Evolutionary conservation across 305 asterid species (phyloP).

Genomic region (Fraxinus albicans): DNA sequence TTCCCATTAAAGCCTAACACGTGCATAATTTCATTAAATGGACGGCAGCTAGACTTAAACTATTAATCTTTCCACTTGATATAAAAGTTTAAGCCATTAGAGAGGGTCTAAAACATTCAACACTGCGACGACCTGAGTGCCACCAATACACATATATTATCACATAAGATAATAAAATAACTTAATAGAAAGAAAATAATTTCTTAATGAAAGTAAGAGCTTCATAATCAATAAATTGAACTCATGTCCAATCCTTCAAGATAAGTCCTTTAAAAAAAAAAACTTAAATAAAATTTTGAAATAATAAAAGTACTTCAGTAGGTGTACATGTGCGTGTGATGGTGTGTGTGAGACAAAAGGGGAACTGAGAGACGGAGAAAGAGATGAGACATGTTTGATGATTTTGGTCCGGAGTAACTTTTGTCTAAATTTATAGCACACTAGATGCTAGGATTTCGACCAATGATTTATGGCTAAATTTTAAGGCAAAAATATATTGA

Average conservation of each 20-base stretch:
- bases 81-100: not conserved
- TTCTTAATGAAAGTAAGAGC: not conserved
- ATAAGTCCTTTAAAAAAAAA: not conserved
- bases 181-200: not conserved
- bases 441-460: too few species aligned
- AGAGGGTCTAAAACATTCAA: not conserved
- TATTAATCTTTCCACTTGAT: not conserved
- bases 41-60: not conserved
- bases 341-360: too few species aligned
- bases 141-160: not conserved
- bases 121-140: not conserved
- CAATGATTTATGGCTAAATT: too few species aligned
- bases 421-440: too few species aligned
- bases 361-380: too few species aligned
- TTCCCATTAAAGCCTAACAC: not conserved
- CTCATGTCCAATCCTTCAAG: not conserved
- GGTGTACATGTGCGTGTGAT: too few species aligned
- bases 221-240: not conserved
- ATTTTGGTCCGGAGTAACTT: too few species aligned
- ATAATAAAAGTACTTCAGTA: too few species aligned
- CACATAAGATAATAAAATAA: not conserved
- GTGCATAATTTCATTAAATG: not conserved
- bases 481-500: too few species aligned
- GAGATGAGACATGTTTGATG: too few species aligned
- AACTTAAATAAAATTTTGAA: not conserved